Conservation (phyloP, 148 eudicot genomes). For the Dianthus caryophyllus region DNA sequence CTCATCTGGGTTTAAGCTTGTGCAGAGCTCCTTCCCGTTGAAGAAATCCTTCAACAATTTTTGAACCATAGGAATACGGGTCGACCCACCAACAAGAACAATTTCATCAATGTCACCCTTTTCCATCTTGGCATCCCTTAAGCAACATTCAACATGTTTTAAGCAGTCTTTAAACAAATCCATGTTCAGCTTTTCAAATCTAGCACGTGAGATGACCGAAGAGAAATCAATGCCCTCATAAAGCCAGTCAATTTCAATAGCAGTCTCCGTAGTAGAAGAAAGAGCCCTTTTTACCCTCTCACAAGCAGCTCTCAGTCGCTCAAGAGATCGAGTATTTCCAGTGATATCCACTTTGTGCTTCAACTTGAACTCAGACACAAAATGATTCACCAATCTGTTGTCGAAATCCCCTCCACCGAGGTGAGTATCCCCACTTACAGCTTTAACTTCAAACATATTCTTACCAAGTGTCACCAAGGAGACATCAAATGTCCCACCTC, state of each 20-base stretch:
- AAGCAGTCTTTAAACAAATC: conserved; percentile 1
- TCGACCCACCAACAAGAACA: conserved; percentile 11
- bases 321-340: neutral
- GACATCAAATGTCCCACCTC: conserved; percentile 1
- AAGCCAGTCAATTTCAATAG: neutral
- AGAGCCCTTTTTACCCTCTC: conserved; percentile 8
- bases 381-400: neutral
- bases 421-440: neutral
- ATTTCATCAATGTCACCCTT: conserved; percentile 9
- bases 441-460: neutral
- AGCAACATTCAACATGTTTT: neutral
- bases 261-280: neutral
- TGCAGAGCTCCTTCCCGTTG: conserved; percentile 1
- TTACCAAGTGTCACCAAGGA: conserved; percentile 4
- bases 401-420: too few species aligned
- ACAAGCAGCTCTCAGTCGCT: too few species aligned
- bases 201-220: too few species aligned
- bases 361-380: neutral
- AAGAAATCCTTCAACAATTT: neutral
- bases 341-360: neutral
- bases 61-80: conserved; percentile 12
- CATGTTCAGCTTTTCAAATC: neutral
- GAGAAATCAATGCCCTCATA: too few species aligned
- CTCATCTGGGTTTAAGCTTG: conserved; percentile 6
- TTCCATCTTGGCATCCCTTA: neutral